phyloP scores from a whole-genome alignment of 352 stramenopile species.

The Phytopythium delawarense region DNA sequence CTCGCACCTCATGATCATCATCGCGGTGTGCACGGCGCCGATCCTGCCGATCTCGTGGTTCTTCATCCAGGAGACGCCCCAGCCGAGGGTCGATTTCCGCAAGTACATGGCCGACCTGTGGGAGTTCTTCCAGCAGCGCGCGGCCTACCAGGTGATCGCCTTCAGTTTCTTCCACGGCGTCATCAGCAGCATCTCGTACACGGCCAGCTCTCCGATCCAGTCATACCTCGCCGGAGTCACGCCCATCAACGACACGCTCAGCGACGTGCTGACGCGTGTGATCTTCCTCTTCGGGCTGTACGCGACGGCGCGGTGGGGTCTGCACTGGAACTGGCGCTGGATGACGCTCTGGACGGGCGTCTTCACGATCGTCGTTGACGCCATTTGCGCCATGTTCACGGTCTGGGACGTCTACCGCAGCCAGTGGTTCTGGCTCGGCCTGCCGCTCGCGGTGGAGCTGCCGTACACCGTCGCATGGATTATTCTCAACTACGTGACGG shows the following conservation, averaged over 20 bases:
- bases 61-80: slow-evolving; percentile 26
- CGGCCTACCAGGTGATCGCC: slow-evolving; percentile 29
- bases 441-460: slow-evolving; percentile 37
- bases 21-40: slow-evolving; percentile 16
- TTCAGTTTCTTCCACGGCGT: slow-evolving; percentile 36
- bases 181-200: slow-evolving; percentile 35
- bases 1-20: slow-evolving; percentile 23
- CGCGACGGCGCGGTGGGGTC: slow-evolving; percentile 36
- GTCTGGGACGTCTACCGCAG: slow-evolving; percentile 45
- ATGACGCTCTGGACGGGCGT: slow-evolving; percentile 28
- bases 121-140: slow-evolving; percentile 16
- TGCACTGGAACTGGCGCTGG: slow-evolving; percentile 49
- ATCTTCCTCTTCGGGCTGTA: slow-evolving; percentile 28
- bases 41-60: slow-evolving; percentile 29
- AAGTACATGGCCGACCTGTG: slow-evolving; percentile 23
- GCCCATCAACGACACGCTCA: slow-evolving; percentile 33
- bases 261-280: slow-evolving; percentile 19
- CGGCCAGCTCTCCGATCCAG: slow-evolving; percentile 30
- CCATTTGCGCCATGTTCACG: slow-evolving; percentile 30
- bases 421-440: slow-evolving; percentile 45
- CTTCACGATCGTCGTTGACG: slow-evolving; percentile 31
- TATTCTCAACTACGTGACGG: slow-evolving; percentile 43
- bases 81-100: slow-evolving; percentile 13
- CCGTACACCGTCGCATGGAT: slow-evolving; percentile 48
- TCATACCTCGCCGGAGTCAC: slow-evolving; percentile 34